Conservation (phyloP, 495 filamentous ascomycete species). For the Penicillium roqueforti region DNA sequence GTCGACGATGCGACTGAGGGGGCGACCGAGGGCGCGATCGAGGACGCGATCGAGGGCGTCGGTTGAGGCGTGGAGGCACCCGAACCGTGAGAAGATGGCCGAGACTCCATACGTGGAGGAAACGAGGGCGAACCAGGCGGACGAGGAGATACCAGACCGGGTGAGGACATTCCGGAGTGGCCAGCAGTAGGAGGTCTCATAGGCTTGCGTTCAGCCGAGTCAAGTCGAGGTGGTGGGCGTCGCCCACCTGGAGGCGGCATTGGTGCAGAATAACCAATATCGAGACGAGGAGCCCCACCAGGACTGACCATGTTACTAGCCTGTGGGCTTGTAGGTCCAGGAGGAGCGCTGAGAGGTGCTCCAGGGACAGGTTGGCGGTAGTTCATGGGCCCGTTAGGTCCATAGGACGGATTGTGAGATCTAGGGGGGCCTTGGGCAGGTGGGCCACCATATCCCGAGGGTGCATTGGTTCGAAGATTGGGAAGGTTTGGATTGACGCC, state of each 20-base stretch:
- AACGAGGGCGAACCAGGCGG: constrained; percentile 32
- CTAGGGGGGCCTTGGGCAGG: constrained; percentile 11
- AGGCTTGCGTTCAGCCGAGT: constrained; percentile 33
- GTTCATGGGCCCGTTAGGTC: constrained; percentile 31
- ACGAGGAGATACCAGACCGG: constrained; percentile 30
- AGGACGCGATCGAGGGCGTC: constrained; percentile 19
- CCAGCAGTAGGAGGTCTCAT: constrained; percentile 31
- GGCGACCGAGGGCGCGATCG: constrained; percentile 21
- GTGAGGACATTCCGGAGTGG: constrained; percentile 21
- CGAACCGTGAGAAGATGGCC: constrained; percentile 29
- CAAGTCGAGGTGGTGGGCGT: constrained; percentile 33
- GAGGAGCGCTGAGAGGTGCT: constrained; percentile 27
- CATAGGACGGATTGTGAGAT: constrained; percentile 32
- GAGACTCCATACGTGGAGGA: constrained; percentile 34
- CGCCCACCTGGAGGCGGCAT: constrained; percentile 39
- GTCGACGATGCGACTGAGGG: constrained; percentile 22
- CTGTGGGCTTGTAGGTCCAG: constrained; percentile 31
- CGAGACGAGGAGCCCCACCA: constrained; percentile 39
- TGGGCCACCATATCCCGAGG: constrained; percentile 24
- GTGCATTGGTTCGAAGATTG: constrained; percentile 44
- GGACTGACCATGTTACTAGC: constrained; percentile 22
- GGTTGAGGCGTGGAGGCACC: constrained; percentile 33
- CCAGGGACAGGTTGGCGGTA: constrained; percentile 39
- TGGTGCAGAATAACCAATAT: constrained; percentile 54
- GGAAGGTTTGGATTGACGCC: constrained; percentile 56